phyloP scores from a whole-genome alignment of 768 basidiomycete species.

The Leccinellum rugosiceps region DNA sequence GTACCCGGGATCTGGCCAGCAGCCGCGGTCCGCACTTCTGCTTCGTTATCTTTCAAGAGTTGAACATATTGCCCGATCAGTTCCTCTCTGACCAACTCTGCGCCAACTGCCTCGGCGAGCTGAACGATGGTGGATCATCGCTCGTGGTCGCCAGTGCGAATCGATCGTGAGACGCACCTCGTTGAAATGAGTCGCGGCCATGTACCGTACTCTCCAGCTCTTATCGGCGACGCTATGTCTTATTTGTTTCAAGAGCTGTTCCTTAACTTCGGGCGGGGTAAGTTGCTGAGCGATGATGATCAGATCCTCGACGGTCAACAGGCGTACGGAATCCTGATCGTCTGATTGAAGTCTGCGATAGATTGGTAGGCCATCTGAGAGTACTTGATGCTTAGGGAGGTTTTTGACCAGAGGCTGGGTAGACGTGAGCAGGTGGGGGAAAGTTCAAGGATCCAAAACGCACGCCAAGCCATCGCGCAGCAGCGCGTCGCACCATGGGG shows the following conservation, averaged over 20 bases:
- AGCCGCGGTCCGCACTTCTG: constrained; percentile 95
- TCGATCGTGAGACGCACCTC: constrained; percentile 51
- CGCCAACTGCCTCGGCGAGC: constrained; percentile 90
- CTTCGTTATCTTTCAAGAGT: constrained; percentile 96
- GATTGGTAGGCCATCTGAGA: constrained; percentile 85
- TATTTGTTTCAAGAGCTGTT: constrained; percentile 84
- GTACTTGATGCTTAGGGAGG: constrained; percentile 74
- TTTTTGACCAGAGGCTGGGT: constrained; percentile 73
- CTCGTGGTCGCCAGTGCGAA: neutral
- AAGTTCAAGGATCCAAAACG: constrained; percentile 32
- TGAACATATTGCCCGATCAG: constrained; percentile 90
- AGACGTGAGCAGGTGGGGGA: constrained; percentile 11
- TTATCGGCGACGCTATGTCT: constrained; percentile 89
- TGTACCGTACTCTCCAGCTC: constrained; percentile 98
- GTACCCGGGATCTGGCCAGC: constrained; percentile 95
- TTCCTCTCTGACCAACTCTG: constrained; percentile 90
- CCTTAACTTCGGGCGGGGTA: constrained; percentile 84
- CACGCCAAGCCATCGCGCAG: constrained; percentile 95
- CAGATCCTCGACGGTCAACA: constrained; percentile 92
- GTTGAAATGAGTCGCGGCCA: constrained; percentile 97
- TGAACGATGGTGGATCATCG: constrained; percentile 26
- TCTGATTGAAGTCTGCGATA: constrained; percentile 93
- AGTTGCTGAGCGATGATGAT: constrained; percentile 89
- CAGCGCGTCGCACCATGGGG: constrained; percentile 96
- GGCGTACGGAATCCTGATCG: constrained; percentile 96